Conservation (phyloP, 495 filamentous ascomycete genomes). For the Wilcoxina mikolae region DNA sequence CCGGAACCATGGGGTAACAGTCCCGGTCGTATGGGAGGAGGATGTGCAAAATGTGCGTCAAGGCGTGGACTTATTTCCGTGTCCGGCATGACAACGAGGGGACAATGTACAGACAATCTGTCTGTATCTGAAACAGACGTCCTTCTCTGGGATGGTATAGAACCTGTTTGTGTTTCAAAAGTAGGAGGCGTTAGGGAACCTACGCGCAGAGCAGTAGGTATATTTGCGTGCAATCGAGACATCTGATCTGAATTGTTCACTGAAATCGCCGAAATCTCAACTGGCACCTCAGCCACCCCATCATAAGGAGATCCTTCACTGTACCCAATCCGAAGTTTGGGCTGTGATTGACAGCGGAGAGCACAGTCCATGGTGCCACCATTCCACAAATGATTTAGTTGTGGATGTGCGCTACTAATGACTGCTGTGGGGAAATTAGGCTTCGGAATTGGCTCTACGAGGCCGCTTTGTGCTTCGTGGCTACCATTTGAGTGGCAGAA, state of each 20-base stretch:
- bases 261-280: conserved; percentile 10
- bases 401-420: neutral
- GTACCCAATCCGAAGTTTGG: neutral
- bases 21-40: conserved; percentile 65
- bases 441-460: neutral
- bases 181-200: conserved; percentile 1
- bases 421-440: neutral
- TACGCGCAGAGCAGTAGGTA: neutral
- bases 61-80: conserved; percentile 17
- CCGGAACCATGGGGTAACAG: conserved; percentile 36
- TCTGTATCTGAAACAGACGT: neutral
- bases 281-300: conserved; percentile 15
- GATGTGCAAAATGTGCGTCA: conserved; percentile 62
- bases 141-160: conserved; percentile 9
- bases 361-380: conserved; percentile 27
- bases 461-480: neutral
- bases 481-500: conserved; percentile 14
- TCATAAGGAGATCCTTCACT: conserved; percentile 8
- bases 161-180: neutral
- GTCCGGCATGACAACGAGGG: conserved; percentile 30
- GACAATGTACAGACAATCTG: conserved; percentile 16
- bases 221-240: neutral
- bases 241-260: neutral
- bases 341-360: conserved; percentile 48
- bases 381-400: neutral